Conservation (phyloP, 139 green algal species). For the Tetradesmus obliquus region DNA sequence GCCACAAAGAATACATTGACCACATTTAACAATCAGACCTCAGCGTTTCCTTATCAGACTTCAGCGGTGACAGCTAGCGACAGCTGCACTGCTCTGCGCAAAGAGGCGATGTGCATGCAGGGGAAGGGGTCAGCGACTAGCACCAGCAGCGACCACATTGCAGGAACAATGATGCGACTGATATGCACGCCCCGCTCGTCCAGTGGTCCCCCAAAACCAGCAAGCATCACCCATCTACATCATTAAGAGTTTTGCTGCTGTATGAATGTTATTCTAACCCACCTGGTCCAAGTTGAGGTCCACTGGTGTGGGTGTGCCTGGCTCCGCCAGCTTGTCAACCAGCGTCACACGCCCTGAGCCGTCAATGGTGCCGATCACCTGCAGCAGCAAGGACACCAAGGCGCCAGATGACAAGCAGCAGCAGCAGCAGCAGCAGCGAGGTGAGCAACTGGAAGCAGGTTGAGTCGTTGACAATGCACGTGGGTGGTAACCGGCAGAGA, state of each 20-base stretch:
- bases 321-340: slow-evolving; percentile 75
- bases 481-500: not conserved
- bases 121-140: too few species aligned
- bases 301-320: slow-evolving; percentile 74
- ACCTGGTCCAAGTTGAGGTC: slow-evolving; percentile 98
- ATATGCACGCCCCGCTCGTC: too few species aligned
- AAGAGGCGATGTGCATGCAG: too few species aligned
- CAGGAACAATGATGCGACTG: too few species aligned
- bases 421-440: not conserved
- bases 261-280: not conserved
- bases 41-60: too few species aligned
- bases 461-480: not conserved
- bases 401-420: not conserved
- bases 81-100: too few species aligned
- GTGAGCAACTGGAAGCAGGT: not conserved
- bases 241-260: not conserved
- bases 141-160: too few species aligned
- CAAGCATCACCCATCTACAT: too few species aligned
- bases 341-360: slow-evolving; percentile 91
- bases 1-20: not conserved
- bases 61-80: too few species aligned
- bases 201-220: too few species aligned
- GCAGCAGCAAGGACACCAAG: not conserved
- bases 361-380: slow-evolving; percentile 96
- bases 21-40: not conserved